Base-by-base conservation (phyloP, 1,139 yeast genomes). In the Saccharomyces pastorianus region DNA sequence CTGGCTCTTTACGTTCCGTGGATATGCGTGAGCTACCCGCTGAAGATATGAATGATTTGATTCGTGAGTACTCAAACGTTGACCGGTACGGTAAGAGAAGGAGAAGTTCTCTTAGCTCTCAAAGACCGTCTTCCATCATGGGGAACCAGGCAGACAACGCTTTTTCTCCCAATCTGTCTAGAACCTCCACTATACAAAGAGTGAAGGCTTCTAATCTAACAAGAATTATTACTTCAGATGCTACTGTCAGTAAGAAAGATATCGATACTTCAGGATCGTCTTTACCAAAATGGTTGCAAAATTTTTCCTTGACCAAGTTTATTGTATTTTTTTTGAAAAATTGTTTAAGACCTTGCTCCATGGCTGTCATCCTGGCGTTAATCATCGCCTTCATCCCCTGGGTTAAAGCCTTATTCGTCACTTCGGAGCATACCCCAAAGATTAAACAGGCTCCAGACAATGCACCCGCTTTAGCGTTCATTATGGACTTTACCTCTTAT, bases 301-400 rank as follows among this genome's bases (percentile, higher is more conserved):
- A 53, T 2, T 27, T 58, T 34, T 48, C 52, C n/a, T 50, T 62
- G 23, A 32, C 59, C 34, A 55, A 54, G 25, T 51, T 53, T 26
- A 11, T 55, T 6, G 54, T 61, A 26, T 64, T 65, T 27, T 64
- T 75, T 50, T 9, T 73, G 1, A 76, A 76, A 62, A 87, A 86
- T 68, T 76, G 87, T 55, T 61, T 73, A 29, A 75, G 89, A 6
- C 89, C 90, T 0, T 81, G 81, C 41, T 83, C 90, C 1, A 59
- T 81, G 17, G 71, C 88, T 1, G 75, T 86, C 48, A 72, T 87
- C 2, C 53, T 79, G 0, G 74, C 89, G 1, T 68, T 88, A 49
- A 72, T 76, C 2, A 72, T 85, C 17, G 79, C 90, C n/a, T 84
- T 88, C 88, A 75, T 90, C 6, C 95, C 96, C 0, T 88, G 93